These are phyloP conservation scores for Nidularia sp. DNA, from an alignment of 768 basidiomycete genomes.

Conservation along the genomic window DNA sequence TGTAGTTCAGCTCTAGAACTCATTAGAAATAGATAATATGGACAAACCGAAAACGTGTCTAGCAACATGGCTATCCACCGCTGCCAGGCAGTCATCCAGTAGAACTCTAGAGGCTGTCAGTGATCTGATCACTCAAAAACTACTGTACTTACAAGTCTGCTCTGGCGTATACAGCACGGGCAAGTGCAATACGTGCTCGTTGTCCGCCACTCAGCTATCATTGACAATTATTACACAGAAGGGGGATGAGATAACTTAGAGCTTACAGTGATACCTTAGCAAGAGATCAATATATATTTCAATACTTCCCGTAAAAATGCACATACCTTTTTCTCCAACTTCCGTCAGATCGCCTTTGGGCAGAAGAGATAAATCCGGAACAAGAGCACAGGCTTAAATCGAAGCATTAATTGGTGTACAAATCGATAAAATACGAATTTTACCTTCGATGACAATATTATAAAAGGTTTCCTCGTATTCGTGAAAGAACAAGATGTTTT, in stretches of 20 bases:
- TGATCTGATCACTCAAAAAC: not conserved
- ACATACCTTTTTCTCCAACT: constrained; percentile 78
- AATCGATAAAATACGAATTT: not conserved
- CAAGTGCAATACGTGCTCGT: constrained; percentile 77
- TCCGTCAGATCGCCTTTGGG: constrained; percentile 81
- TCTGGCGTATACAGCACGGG: constrained; percentile 86
- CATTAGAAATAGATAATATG: not conserved
- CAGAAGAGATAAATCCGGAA: constrained; percentile 74
- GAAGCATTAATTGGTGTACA: not conserved
- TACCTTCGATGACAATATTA: constrained; percentile 76
- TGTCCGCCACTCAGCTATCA: constrained; percentile 76
- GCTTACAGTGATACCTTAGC: constrained; percentile 37
- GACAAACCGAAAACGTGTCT: constrained; percentile 75
- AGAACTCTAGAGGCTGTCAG: constrained; percentile 45
- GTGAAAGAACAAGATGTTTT: constrained; percentile 92
- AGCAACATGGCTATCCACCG: constrained; percentile 84
- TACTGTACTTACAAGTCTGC: constrained; percentile 68
- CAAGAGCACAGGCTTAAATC: constrained; percentile 73
- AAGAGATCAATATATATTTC: not conserved
- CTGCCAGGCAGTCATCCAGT: constrained; percentile 87
- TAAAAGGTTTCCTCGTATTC: constrained; percentile 85
- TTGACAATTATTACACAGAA: not conserved
- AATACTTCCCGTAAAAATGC: not conserved
- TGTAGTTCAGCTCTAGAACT: not conserved
- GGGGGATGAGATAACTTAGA: not conserved